phyloP scores from a whole-genome alignment of 2,329 filamentous ascomycete genomes.

The Trichocomaceae sp. region DNA sequence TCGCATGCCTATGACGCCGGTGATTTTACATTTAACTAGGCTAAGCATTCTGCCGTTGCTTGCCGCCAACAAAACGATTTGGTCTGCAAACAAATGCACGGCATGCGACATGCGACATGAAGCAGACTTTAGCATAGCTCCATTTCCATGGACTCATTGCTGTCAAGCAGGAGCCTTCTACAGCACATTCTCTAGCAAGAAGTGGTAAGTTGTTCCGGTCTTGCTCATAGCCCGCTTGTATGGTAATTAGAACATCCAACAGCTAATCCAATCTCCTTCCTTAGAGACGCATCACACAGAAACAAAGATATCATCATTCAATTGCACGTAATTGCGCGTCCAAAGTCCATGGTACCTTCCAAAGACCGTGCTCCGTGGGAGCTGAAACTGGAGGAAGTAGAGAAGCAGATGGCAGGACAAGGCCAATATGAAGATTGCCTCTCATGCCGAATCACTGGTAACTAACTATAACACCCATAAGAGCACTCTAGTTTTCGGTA shows the following conservation, averaged over 20 bases:
- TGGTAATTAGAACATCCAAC: neutral
- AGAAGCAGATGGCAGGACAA: constrained; percentile 45
- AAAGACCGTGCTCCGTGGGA: constrained; percentile 47
- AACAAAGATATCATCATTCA: neutral
- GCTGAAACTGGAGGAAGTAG: constrained; percentile 52
- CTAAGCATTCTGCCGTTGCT: constrained; percentile 28
- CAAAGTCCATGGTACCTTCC: constrained; percentile 32
- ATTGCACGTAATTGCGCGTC: neutral
- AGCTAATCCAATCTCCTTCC: neutral
- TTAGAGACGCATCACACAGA: neutral
- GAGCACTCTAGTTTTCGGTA: neutral
- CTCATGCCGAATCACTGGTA: constrained; percentile 66
- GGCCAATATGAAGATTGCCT: constrained; percentile 56
- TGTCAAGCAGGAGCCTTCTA: neutral
- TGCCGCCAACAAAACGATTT: too few species aligned
- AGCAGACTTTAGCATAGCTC: neutral
- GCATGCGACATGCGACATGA: too few species aligned
- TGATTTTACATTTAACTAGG: neutral
- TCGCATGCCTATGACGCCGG: constrained; percentile 17
- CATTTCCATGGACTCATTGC: neutral
- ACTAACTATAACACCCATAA: constrained; percentile 31
- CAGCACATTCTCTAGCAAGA: neutral
- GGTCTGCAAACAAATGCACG: neutral
- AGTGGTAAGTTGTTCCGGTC: neutral
- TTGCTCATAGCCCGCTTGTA: neutral